A percentile compares a stretch with the other conserved stretches of the same genome.
Conservation (phyloP, 768 basidiomycete genomes). For the Termitomyces sp. region DNA sequence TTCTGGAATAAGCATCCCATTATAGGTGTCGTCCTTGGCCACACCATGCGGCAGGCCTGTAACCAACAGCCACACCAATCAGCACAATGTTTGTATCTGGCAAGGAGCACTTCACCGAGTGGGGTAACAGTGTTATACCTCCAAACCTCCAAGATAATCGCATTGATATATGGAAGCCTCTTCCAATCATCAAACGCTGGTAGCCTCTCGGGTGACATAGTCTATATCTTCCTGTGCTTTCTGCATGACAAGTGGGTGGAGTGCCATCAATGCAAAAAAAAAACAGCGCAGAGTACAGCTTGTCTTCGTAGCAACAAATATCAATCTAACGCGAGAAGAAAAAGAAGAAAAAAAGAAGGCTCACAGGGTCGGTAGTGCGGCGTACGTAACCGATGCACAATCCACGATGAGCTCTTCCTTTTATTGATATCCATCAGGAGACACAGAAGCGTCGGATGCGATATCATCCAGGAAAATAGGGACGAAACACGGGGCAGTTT, state of each 20-base stretch:
- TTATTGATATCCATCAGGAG: background rate
- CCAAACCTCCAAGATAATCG: constrained; percentile 18
- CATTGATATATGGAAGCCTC: constrained; percentile 15
- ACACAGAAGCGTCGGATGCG: constrained; percentile 2
- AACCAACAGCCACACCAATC: background rate
- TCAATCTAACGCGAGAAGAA: no score
- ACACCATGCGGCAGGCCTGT: constrained; percentile 4
- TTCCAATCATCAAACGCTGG: constrained; percentile 17
- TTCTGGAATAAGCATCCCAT: constrained; percentile 13
- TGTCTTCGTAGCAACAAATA: constrained; percentile 1
- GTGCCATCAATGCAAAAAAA: constrained; percentile 4
- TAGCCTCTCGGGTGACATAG: constrained; percentile 11
- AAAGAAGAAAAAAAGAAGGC: background rate
- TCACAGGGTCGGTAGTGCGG: constrained; percentile 10
- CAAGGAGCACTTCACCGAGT: constrained; percentile 15
- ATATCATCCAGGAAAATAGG: constrained; percentile 6
- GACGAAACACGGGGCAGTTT: constrained; percentile 7
- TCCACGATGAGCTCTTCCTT: constrained; percentile 16
- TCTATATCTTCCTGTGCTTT: constrained; percentile 10
- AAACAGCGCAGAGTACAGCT: background rate
- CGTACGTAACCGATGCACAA: constrained; percentile 13
- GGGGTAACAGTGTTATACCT: constrained; percentile 22
- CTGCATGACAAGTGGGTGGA: constrained; percentile 9
- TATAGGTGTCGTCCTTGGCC: constrained; percentile 7
- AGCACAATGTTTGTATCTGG: background rate